Evolutionary conservation across 2,329 filamentous ascomycete genomes (phyloP).

Genomic region (Neocatenulostroma microsporum): DNA sequence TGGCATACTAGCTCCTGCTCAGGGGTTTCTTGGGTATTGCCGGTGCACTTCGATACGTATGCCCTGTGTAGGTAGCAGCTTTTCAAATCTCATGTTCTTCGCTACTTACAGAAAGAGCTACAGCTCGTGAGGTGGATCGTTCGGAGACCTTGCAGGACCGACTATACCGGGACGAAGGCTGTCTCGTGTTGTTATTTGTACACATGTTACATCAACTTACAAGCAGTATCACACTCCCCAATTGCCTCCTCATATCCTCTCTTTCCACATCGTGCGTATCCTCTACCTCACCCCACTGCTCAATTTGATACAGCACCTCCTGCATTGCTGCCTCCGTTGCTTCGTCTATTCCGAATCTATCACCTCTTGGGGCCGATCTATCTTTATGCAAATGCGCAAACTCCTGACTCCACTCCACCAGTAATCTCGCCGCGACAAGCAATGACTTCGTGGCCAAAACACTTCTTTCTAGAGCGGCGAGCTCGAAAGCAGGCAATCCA

Average conservation of each 20-base stretch:
- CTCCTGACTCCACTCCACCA: slow-evolving; percentile 82
- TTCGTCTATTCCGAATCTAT: slow-evolving; percentile 69
- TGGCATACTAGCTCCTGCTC: too few relatives aligned
- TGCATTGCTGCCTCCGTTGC: slow-evolving; percentile 69
- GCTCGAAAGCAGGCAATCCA: slow-evolving; percentile 65
- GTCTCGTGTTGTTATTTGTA: slow-evolving; percentile 19
- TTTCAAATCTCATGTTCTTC: not conserved
- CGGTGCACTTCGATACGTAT: too few relatives aligned
- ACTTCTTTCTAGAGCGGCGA: slow-evolving; percentile 78
- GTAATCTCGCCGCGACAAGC: slow-evolving; percentile 63
- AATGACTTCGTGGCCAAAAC: slow-evolving; percentile 82
- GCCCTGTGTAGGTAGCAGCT: too few relatives aligned
- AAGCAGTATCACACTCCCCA: slow-evolving; percentile 78
- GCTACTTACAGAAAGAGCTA: too few relatives aligned
- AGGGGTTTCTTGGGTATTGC: too few relatives aligned
- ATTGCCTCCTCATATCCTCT: slow-evolving; percentile 78
- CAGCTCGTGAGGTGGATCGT: not conserved
- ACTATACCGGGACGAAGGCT: too few relatives aligned
- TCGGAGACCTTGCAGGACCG: too few relatives aligned
- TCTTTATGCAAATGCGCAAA: slow-evolving; percentile 44
- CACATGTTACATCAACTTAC: slow-evolving; percentile 42
- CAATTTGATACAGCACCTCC: slow-evolving; percentile 85
- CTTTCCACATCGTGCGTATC: slow-evolving; percentile 95
- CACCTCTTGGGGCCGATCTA: slow-evolving; percentile 5
- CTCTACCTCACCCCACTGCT: slow-evolving; percentile 92